Evolutionary conservation across 768 basidiomycete species (phyloP), one percentile per base, ranked within the genome.

Genomic region (Leccinum truebloodii): DNA sequence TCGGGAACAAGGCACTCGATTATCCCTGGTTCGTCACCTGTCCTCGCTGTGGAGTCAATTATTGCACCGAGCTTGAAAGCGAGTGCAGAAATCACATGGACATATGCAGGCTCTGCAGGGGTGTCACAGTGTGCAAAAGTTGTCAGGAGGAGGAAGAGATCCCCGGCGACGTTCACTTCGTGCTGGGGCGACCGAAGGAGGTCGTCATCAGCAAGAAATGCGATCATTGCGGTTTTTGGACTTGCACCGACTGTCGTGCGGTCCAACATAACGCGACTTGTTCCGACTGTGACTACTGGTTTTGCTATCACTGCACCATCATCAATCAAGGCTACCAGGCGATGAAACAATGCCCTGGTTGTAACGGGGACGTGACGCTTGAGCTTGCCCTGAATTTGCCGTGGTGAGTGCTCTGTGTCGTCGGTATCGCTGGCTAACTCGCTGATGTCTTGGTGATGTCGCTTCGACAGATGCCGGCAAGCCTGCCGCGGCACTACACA

Each of bases 61-160:
- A 63, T 16, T 68, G 65, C 55, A 58, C 51, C 7, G 7, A 6
- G 1, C 18, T 7, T 1, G 4, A 3, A 0, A 0, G 1, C 5
- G 1, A 6, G 2, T 61, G 65, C 54, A 3, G 1, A 6, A 2
- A 18, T 16, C 9, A 10, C 13, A 57, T 60, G 4, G 58, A 58
- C 0, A 4, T 52, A 0, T 67, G 68, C n/a, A 22, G 7, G 12
- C 35, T 51, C 20, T 68, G 67, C 62, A 56, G 34, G 9, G 62
- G 58, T 1, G 49, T 22, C 26, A 24, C 46, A 35, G 41, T 51
- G 24, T 67, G 59, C n/a, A 20, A 34, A 0, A 16, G 32, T 51
- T 67, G 67, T 20, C 48, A 54, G 51, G 68, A 69, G 8, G 58
- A 66, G 8, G 67, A 59, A 5, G 37, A 22, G 5, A 51, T 54